Evolutionary conservation across 139 green algal species (phyloP).

Genomic region (Dunaliella sp.): DNA sequence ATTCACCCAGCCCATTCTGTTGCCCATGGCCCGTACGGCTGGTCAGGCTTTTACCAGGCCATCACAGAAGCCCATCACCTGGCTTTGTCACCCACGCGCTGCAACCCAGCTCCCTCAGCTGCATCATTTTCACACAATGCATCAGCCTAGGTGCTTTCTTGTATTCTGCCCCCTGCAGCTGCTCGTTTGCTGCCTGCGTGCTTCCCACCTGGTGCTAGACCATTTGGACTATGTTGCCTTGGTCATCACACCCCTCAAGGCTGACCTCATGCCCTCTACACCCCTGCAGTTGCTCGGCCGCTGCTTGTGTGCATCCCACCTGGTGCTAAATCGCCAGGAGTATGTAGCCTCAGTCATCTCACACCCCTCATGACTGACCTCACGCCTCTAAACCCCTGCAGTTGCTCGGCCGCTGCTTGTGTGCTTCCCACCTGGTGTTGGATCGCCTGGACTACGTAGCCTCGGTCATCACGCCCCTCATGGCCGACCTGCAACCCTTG

Average conservation of each 20-base stretch:
- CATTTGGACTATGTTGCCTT: not conserved
- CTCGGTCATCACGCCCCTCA: not conserved
- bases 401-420: conserved; percentile 10
- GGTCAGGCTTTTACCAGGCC: no score
- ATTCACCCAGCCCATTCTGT: no score
- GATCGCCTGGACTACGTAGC: conserved; percentile 4
- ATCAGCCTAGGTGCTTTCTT: no score
- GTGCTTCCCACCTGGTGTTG: conserved; percentile 10
- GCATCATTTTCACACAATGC: no score
- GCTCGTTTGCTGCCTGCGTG: conserved; percentile 11
- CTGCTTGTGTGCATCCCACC: conserved; percentile 8
- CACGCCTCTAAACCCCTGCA: no score
- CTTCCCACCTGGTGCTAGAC: conserved; percentile 13
- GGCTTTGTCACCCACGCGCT: no score
- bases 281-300: conserved; percentile 11
- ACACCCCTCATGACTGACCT: not conserved
- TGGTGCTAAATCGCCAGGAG: conserved; percentile 7
- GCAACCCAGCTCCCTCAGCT: no score
- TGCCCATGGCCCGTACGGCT: no score
- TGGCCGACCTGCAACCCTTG: not conserved
- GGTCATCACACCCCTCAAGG: not conserved
- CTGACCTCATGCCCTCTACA: no score
- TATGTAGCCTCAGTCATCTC: not conserved
- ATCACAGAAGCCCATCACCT: no score
- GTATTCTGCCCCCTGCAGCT: no score